phyloP scores from a whole-genome alignment of 257 asterid species.

The Avicennia marina region DNA sequence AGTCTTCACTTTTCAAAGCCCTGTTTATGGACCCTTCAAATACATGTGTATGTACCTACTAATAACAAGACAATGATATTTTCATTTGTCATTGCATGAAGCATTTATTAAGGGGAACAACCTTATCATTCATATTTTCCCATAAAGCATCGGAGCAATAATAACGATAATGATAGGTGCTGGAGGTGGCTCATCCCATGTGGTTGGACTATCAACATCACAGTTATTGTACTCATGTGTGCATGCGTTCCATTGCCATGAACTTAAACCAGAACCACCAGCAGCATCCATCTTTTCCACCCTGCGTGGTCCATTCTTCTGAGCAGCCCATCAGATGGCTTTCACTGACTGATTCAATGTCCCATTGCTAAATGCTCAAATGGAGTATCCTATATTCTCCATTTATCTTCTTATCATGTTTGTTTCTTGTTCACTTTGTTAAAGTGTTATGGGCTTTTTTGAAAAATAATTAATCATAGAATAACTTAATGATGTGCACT shows the following conservation, averaged over 20 bases:
- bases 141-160: constrained; percentile 5
- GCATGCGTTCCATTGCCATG: not conserved
- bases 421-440: too few species aligned
- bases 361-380: too few species aligned
- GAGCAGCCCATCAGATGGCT: too few species aligned
- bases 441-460: too few species aligned
- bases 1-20: not conserved
- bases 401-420: too few species aligned
- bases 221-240: not conserved
- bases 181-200: constrained; percentile 7
- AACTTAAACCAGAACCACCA: not conserved
- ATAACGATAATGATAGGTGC: not conserved
- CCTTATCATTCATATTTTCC: not conserved
- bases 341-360: constrained; percentile 3
- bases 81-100: too few species aligned
- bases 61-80: too few species aligned
- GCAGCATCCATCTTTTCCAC: too few species aligned
- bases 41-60: not conserved
- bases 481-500: too few species aligned
- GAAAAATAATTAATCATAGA: too few species aligned
- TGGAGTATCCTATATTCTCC: too few species aligned
- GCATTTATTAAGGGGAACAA: not conserved
- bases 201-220: constrained; percentile 10
- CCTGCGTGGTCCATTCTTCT: too few species aligned
- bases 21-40: not conserved